Evolutionary conservation across 441 rosid genomes (phyloP).

Genomic region (Pelargonium cotyledonis): DNA sequence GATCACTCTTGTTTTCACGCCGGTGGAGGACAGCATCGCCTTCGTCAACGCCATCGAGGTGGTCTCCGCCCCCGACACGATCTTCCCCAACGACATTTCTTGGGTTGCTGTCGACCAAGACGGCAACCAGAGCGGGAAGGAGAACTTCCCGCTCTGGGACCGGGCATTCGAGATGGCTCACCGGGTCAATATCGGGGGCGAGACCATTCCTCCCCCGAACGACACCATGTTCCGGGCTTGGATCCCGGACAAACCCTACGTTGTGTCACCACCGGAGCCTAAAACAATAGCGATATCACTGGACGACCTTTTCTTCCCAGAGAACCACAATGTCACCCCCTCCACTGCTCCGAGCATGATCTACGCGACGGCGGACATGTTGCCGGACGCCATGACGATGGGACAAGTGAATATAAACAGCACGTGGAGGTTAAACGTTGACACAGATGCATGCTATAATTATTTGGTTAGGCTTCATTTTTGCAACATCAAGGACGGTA

Average conservation of each 20-base stretch:
- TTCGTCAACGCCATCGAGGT: conserved; percentile 29
- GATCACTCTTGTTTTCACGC: conserved; percentile 18
- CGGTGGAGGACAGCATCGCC: conserved; percentile 20
- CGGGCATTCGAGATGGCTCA: conserved; percentile 24
- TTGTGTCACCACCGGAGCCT: conserved; percentile 1
- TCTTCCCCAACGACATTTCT: conserved; percentile 11
- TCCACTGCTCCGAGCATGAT: background rate
- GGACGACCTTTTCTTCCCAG: conserved; percentile 15
- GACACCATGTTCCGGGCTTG: conserved; percentile 28
- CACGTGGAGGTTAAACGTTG: background rate
- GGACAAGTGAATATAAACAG: background rate
- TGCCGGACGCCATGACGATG: background rate
- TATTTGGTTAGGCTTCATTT: background rate
- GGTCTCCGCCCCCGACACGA: conserved; percentile 15
- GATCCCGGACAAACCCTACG: conserved; percentile 21
- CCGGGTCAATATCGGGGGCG: conserved; percentile 27
- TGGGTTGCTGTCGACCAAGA: too few relatives aligned
- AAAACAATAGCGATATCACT: conserved; percentile 10
- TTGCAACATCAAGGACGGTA: background rate
- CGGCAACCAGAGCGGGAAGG: background rate
- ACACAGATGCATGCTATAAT: background rate
- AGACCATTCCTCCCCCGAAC: conserved; percentile 16
- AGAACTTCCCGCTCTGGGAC: conserved; percentile 6
- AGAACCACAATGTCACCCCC: conserved; percentile 22
- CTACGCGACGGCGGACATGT: background rate